Base-by-base conservation (phyloP, 2,329 filamentous ascomycete genomes). In the Pyrenophora tritici-repentis region DNA sequence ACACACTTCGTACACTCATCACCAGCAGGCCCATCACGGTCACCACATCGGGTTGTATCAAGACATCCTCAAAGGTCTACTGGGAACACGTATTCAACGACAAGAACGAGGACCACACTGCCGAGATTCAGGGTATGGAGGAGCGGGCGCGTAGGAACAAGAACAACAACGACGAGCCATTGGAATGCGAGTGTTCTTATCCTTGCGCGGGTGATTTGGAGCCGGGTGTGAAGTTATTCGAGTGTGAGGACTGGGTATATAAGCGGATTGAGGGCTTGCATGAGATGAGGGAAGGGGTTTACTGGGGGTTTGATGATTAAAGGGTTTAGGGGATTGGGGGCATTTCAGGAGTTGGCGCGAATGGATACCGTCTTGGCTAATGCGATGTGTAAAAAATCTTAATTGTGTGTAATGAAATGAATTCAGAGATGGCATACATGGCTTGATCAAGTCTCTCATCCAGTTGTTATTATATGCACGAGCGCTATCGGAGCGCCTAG, bases 21-120 rank as follows among this genome's bases (percentile, higher is more conserved):
- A 13, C 13, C 10, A 6, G 9, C 2, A 47, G 22, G 7, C n/a
- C 29, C 9, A 26, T 45, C 2, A 48, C 24, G 8, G 32, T 50
- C 10, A 47, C 32, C 0, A 42, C 58, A 9, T 56, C 54, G 2
- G 58, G 60, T 6, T 63, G 58, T 26, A 41, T 60, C 18, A 59
- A 58, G 42, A 44, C 44, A 3, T 55, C 48, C 2, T 56, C 47
- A 1, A 49, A 43, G 8, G 13, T 6, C 1, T 42, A 53, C 20
- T 63, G 58, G 60, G 43, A 55, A n/a, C 10, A 6, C 6, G 9
- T 53, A 8, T 36, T 60, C 16, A 50, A 55, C 17, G 33, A 43
- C 14, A 37, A 2, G 13, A 6, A 31, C 4, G 17, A 17, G 2
- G 13, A 48, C 7, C 29, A 47, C 18, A n/a, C 18, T n/a, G 22